phyloP scores from a whole-genome alignment of 2,329 filamentous ascomycete genomes.

The Alternaria arborescens region DNA sequence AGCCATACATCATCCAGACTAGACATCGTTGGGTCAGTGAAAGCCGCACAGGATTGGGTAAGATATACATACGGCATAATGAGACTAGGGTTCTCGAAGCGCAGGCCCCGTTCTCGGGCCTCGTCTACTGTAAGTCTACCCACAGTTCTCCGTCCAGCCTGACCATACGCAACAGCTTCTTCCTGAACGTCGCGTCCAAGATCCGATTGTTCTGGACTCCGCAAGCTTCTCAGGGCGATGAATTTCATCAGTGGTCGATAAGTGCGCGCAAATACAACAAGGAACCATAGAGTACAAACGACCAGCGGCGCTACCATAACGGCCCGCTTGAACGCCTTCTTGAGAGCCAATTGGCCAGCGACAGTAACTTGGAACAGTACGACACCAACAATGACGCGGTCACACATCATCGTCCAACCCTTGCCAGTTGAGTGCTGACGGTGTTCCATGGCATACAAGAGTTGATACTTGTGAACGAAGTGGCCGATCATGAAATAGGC shows the following conservation, averaged over 20 bases:
- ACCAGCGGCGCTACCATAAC: constrained; percentile 79
- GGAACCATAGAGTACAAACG: constrained; percentile 86
- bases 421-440: constrained; percentile 91
- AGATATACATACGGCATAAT: constrained; percentile 66
- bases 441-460: constrained; percentile 98
- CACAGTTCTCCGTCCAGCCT: constrained; percentile 13
- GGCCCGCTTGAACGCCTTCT: constrained; percentile 76
- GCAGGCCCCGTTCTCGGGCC: constrained; percentile 71
- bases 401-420: constrained; percentile 96
- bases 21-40: constrained; percentile 21
- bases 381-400: constrained; percentile 85
- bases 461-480: constrained; percentile 95
- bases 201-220: constrained; percentile 65
- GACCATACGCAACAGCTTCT: constrained; percentile 33
- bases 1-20: constrained; percentile 78
- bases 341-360: constrained; percentile 82
- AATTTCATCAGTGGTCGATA: constrained; percentile 92
- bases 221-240: constrained; percentile 88
- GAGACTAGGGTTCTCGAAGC: constrained; percentile 81
- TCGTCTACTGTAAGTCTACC: constrained; percentile 74
- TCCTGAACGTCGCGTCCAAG: constrained; percentile 58
- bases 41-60: background rate
- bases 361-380: constrained; percentile 91
- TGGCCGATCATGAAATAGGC: constrained; percentile 85
- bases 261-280: constrained; percentile 78